These are phyloP conservation scores for Cornus florida DNA, from an alignment of 148 eudicot genomes.

Conservation along the genomic window DNA sequence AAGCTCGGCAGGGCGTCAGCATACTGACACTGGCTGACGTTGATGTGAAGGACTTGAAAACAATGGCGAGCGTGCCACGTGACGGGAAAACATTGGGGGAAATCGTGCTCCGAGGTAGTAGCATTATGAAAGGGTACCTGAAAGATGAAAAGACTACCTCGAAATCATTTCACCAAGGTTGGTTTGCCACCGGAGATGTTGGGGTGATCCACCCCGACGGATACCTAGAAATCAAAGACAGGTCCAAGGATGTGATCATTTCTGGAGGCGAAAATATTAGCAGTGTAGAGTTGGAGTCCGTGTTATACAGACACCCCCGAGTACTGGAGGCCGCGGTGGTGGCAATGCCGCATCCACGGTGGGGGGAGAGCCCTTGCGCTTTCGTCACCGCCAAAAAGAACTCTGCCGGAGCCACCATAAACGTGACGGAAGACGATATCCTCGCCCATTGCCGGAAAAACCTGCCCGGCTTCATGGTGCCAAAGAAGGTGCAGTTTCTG, in stretches of 20 bases:
- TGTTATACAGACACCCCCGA: constrained; percentile 42
- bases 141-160: constrained; percentile 53
- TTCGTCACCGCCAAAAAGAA: constrained; percentile 45
- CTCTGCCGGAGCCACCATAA: not conserved
- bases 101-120: constrained; percentile 71
- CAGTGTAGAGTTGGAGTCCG: constrained; percentile 70
- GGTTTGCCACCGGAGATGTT: constrained; percentile 85
- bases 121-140: constrained; percentile 85
- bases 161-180: constrained; percentile 56
- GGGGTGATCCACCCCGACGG: constrained; percentile 83
- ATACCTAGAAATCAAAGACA: constrained; percentile 72
- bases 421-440: constrained; percentile 49
- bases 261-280: constrained; percentile 93
- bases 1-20: constrained; percentile 77
- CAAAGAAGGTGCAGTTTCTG: constrained; percentile 61
- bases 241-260: constrained; percentile 80
- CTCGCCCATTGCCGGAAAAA: constrained; percentile 56
- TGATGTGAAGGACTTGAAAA: constrained; percentile 53
- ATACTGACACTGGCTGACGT: constrained; percentile 59
- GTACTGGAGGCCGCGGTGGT: constrained; percentile 75
- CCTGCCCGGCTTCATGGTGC: constrained; percentile 65
- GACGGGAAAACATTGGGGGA: constrained; percentile 79
- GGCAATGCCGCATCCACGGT: constrained; percentile 77
- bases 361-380: constrained; percentile 95
- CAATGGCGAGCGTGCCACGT: constrained; percentile 49